Evolutionary conservation across 2,329 filamentous ascomycete species (phyloP), one percentile per base, ranked within the genome.

Genomic region (Aspergillus sclerotialis): DNA sequence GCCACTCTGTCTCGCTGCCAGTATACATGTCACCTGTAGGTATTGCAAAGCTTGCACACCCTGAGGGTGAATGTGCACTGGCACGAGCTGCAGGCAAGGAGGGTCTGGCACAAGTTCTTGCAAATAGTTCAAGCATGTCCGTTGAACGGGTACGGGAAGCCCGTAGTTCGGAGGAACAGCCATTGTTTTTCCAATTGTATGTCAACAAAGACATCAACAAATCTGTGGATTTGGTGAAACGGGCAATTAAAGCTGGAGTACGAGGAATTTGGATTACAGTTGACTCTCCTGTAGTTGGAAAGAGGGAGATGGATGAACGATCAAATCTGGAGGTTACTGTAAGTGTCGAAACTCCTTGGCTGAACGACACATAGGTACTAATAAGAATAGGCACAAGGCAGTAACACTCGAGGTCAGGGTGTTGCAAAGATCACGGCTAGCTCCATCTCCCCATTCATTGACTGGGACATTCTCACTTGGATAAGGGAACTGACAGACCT

Each of bases 31-130:
- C 64, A 1, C 56, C 65, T 1, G 57, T 60, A 0, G 65, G 61
- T 0, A 60, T 67, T 42, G 65, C 64, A 10, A 63, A 62, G 28
- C 55, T 69, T 11, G 63, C 64, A 0, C 63, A 69, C 40, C 52
- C 58, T 2, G 58, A 64, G 5, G 67, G 64, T 2, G 67, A 70
- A 39, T 49, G 61, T 10, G 64, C 63, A 0, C 55, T 67, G 7
- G 62, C 63, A 9, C 46, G 53, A 21, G 65, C 59, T 3, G 67
- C 63, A 8, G 60, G 57, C 0, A 52, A 52, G 9, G 53, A 58
- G 28, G 53, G 55, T 1, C 39, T 64, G 5, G 58, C 50, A 1
- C 63, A 60, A 55, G 60, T 55, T 4, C 43, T 61, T 37, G 56
- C 58, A 2, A 64, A 56, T 4, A 53, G 62, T 14, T 58, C 64